These are phyloP conservation scores for Arthrocladium fulminans DNA, from an alignment of 2,329 filamentous ascomycete genomes.

Conservation along the genomic window DNA sequence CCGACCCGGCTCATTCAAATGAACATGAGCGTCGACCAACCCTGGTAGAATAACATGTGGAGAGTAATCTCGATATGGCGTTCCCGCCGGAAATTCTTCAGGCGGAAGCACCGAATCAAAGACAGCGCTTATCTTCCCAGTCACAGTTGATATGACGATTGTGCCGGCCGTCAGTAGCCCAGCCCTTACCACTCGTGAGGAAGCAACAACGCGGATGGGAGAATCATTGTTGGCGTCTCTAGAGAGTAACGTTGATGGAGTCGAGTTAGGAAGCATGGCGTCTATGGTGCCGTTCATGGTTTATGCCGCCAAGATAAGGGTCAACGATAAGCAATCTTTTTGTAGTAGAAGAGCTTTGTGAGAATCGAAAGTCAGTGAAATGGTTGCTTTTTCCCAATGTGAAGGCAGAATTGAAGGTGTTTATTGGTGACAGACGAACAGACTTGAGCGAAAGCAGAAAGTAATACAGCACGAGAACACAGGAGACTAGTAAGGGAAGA, in stretches of 20 bases:
- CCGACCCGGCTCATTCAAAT: conserved; percentile 91
- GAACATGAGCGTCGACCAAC: conserved; percentile 91
- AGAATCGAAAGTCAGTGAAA: conserved; percentile 6
- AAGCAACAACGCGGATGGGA: conserved; percentile 67
- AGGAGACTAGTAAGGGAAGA: conserved; percentile 4
- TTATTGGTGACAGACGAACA: conserved; percentile 20
- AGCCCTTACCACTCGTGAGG: conserved; percentile 71
- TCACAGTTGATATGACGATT: conserved; percentile 64
- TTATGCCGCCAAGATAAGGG: conserved; percentile 8
- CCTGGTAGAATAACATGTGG: conserved; percentile 80
- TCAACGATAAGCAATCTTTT: conserved; percentile 9
- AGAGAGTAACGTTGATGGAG: conserved; percentile 20
- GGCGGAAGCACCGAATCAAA: conserved; percentile 63
- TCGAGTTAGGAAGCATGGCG: conserved; percentile 18
- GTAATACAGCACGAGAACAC: neutral
- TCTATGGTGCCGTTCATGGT: conserved; percentile 16
- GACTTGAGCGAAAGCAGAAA: neutral
- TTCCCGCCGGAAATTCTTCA: conserved; percentile 63
- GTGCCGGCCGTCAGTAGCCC: conserved; percentile 72
- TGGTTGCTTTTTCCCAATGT: conserved; percentile 14
- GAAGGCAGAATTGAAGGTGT: conserved; percentile 12
- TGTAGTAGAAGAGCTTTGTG: neutral
- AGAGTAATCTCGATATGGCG: conserved; percentile 73
- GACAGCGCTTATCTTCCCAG: conserved; percentile 77
- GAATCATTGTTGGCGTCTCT: conserved; percentile 10